phyloP scores from a whole-genome alignment of 495 filamentous ascomycete genomes.

The Podospora sp. region DNA sequence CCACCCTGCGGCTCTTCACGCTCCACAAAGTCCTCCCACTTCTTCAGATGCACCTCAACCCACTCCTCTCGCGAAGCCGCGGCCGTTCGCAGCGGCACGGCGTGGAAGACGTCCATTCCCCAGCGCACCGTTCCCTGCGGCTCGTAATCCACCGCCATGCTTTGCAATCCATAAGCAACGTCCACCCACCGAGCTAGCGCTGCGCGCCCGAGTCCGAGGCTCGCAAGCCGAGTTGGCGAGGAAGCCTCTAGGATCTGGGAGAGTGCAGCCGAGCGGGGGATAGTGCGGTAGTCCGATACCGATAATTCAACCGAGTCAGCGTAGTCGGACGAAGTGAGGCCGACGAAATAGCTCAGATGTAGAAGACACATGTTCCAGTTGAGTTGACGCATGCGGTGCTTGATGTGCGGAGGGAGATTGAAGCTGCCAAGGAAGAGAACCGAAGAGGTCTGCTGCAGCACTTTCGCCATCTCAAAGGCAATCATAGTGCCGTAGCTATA shows the following conservation, averaged over 20 bases:
- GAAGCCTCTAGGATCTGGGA: neutral
- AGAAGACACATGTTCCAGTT: conserved; percentile 50
- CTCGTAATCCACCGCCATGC: conserved; percentile 55
- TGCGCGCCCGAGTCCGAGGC: conserved; percentile 26
- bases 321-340: conserved; percentile 44
- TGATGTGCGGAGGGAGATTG: conserved; percentile 58
- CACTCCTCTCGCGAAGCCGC: conserved; percentile 49
- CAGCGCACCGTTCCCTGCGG: conserved; percentile 43
- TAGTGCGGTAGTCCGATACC: conserved; percentile 15
- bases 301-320: conserved; percentile 29
- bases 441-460: conserved; percentile 39
- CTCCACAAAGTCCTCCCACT: conserved; percentile 49
- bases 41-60: conserved; percentile 41
- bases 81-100: conserved; percentile 44
- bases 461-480: conserved; percentile 58
- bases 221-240: neutral
- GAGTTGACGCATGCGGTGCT: conserved; percentile 52
- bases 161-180: conserved; percentile 48
- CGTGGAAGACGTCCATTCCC: conserved; percentile 55
- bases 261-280: conserved; percentile 30
- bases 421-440: conserved; percentile 43
- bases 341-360: conserved; percentile 54
- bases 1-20: conserved; percentile 37
- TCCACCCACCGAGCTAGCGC: conserved; percentile 43
- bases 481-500: conserved; percentile 58